Evolutionary conservation across 495 filamentous ascomycete genomes (phyloP).

Genomic region (Parathielavia hyrcaniae): DNA sequence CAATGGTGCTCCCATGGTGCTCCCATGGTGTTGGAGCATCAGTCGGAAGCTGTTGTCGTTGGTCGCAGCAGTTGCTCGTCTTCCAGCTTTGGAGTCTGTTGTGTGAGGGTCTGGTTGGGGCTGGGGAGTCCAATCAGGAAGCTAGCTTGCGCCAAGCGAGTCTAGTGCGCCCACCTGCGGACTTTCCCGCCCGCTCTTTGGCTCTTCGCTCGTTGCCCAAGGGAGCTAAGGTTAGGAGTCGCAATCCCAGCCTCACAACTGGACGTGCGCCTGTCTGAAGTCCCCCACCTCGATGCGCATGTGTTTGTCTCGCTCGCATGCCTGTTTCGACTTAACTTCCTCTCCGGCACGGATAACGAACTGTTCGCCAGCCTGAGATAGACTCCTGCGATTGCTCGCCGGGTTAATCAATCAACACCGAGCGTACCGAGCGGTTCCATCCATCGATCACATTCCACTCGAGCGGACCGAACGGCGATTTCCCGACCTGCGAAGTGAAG

Average conservation of each 20-base stretch:
- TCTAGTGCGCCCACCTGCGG: conserved; percentile 14
- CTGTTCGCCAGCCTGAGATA: neutral
- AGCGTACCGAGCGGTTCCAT: neutral
- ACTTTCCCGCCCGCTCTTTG: conserved; percentile 19
- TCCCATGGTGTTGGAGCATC: neutral
- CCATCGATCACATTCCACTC: neutral
- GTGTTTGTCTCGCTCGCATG: conserved; percentile 1
- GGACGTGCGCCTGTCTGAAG: neutral
- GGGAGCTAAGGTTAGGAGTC: conserved; percentile 15
- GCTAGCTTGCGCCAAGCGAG: conserved; percentile 12
- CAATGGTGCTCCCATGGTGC: neutral
- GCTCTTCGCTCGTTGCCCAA: conserved; percentile 12
- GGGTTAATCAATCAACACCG: conserved; percentile 1
- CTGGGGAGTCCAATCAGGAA: conserved; percentile 12
- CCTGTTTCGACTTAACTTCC: neutral
- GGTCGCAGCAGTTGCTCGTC: conserved; percentile 2
- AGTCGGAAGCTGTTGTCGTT: conserved; percentile 15
- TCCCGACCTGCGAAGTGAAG: conserved; percentile 11
- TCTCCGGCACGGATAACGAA: neutral
- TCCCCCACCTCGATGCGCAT: conserved; percentile 8
- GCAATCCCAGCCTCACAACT: conserved; percentile 25
- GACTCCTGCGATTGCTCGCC: neutral
- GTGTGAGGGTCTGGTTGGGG: conserved; percentile 14
- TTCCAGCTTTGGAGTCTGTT: conserved; percentile 1
- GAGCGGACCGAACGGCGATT: neutral